Conservation (phyloP, 208 protist species). For the Leishmania braziliensis region DNA sequence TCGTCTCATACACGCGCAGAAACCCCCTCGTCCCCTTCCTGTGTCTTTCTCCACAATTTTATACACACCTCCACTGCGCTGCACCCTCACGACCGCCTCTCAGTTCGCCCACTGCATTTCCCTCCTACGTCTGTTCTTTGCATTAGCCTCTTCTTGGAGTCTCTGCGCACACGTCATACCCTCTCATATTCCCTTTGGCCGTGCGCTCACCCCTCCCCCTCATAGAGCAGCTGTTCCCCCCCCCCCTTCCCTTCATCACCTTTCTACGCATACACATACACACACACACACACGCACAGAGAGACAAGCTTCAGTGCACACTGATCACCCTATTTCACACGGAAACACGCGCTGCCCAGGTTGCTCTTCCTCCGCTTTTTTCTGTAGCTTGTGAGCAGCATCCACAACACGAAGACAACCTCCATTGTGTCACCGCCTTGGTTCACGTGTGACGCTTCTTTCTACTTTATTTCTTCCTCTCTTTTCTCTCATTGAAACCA, state of each 20-base stretch:
- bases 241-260: neutral
- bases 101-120: neutral
- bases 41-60: neutral
- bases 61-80: neutral
- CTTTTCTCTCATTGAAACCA: constrained; percentile 1
- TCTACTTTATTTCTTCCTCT: neutral
- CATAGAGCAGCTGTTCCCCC: neutral
- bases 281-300: neutral
- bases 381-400: neutral
- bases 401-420: neutral
- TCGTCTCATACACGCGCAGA: neutral
- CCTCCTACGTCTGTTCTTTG: neutral
- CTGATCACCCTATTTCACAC: neutral
- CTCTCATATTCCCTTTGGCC: neutral
- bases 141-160: neutral
- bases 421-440: neutral
- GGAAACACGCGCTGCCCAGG: neutral
- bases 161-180: neutral
- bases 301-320: neutral
- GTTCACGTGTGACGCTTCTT: neutral
- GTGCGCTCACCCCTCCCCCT: neutral
- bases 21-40: neutral
- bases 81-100: neutral
- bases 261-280: neutral
- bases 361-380: neutral